Conservation (phyloP, 805 yeast genomes). For the Priceomyces haplophilus region DNA sequence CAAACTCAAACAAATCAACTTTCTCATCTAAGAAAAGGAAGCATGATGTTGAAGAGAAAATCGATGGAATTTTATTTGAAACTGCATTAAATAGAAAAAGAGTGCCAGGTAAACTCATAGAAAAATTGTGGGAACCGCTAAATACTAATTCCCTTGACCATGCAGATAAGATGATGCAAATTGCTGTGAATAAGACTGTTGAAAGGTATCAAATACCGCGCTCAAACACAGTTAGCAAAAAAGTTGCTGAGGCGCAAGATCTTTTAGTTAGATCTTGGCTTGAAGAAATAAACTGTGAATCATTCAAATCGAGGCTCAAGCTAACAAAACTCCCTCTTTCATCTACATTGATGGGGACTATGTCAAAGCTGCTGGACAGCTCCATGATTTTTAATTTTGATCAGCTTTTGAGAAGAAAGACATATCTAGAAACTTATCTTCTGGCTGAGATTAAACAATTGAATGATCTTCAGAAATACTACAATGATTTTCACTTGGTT, state of each 20-base stretch:
- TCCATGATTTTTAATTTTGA: constrained; percentile 24
- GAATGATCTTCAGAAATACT: constrained; percentile 27
- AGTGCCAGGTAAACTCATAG: constrained; percentile 25
- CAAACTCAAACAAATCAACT: too few relatives aligned
- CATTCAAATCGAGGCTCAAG: constrained; percentile 24
- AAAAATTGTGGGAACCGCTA: constrained; percentile 29
- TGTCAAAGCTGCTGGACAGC: constrained; percentile 10
- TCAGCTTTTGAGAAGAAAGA: constrained; percentile 20
- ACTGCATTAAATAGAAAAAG: constrained; percentile 10
- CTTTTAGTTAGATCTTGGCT: constrained; percentile 26
- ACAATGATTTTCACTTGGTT: constrained; percentile 18
- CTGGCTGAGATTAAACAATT: constrained; percentile 41
- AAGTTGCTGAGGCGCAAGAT: constrained; percentile 21
- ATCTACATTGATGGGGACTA: constrained; percentile 14
- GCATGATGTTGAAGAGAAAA: neutral
- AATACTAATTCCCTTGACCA: constrained; percentile 13
- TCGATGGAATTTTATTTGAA: constrained; percentile 13
- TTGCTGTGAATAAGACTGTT: constrained; percentile 23
- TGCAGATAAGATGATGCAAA: constrained; percentile 22
- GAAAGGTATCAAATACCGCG: constrained; percentile 17
- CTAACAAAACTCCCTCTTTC: constrained; percentile 33
- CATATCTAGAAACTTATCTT: constrained; percentile 32
- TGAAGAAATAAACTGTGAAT: constrained; percentile 12
- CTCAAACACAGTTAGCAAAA: constrained; percentile 9
- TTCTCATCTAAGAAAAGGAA: neutral